Evolutionary conservation across 2,329 filamentous ascomycete species (phyloP), one percentile per base, ranked within the genome.

Genomic region (Aspergillus fijiensis): DNA sequence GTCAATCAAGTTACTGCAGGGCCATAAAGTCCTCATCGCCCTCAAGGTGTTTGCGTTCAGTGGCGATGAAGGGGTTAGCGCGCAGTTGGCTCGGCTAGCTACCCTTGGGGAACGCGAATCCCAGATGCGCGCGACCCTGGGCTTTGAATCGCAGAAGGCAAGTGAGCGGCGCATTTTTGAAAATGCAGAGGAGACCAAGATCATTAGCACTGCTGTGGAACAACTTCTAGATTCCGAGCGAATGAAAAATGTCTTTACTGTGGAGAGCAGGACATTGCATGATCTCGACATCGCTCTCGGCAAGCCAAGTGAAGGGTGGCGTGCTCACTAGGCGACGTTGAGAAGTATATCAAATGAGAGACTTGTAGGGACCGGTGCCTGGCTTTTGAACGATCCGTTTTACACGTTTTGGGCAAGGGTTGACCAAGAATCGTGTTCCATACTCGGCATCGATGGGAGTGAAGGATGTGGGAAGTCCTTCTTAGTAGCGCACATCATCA

Each of bases 11-110:
- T 60, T 69, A 10, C 60, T 67, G 9, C 68, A 63, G 53, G 66
- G 66, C 5, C 63, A 67, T 25, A 70, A 69, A 54, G 57, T 70
- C 7, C 59, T 70, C 4, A 62, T 63, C 27, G 66, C 63, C 21
- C 62, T 68, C 48, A 70, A 70, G 61, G 66, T 70, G 2, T 69
- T 71, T 57, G 67, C 66, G 10, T 69, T 72, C 54, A 63, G 67
- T 29, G 63, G 64, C n/a, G 69, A 72, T 51, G 66, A 70, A 57
- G 70, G 69, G n/a, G 67, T 72, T 5, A 64, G 65, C 19, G 67
- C 48, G 9, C 69, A 70, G 49, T 58, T 72, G 12, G 57, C 23
- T 35, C 63, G 59, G 3, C 62, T 72, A 7, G 63, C 67, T 49
- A 56, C 57, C 9, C 61, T 71, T 9, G 68, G 71, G 16, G 66